phyloP scores from a whole-genome alignment of 2,329 filamentous ascomycete genomes.

The Aspergillus sp. region DNA sequence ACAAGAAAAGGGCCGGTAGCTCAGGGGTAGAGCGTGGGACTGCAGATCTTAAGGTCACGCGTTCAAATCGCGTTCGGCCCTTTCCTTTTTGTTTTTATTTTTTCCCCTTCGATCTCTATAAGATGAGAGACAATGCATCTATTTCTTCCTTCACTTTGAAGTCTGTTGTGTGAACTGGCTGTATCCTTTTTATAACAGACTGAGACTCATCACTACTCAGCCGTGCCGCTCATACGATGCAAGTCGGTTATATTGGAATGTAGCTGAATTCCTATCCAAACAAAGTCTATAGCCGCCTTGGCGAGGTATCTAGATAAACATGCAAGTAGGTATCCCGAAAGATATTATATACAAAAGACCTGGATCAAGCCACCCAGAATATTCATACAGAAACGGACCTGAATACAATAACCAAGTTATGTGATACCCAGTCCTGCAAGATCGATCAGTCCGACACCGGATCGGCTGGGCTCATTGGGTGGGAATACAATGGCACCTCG shows the following conservation, averaged over 20 bases:
- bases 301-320: not conserved
- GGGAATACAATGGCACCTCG: slow-evolving; percentile 8
- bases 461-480: slow-evolving; percentile 11
- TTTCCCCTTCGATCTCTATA: too few relatives aligned
- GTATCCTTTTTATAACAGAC: too few relatives aligned
- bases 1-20: slow-evolving; percentile 3
- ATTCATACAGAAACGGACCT: too few relatives aligned
- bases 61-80: slow-evolving; percentile 11
- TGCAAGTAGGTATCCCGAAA: not conserved
- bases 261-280: too few relatives aligned
- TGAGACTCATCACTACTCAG: too few relatives aligned
- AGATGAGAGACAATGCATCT: too few relatives aligned
- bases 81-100: not conserved
- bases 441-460: not conserved
- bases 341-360: not conserved
- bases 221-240: too few relatives aligned
- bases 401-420: too few relatives aligned
- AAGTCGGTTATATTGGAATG: too few relatives aligned
- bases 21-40: slow-evolving; percentile 12
- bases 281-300: not conserved
- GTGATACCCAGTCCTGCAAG: not conserved
- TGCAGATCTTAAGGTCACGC: slow-evolving; percentile 11
- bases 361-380: not conserved
- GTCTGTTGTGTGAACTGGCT: too few relatives aligned
- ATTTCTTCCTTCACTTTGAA: too few relatives aligned